Evolutionary conservation across 768 basidiomycete species (phyloP), one percentile per base, ranked within the genome.

Genomic region (Lactarius psammicola): DNA sequence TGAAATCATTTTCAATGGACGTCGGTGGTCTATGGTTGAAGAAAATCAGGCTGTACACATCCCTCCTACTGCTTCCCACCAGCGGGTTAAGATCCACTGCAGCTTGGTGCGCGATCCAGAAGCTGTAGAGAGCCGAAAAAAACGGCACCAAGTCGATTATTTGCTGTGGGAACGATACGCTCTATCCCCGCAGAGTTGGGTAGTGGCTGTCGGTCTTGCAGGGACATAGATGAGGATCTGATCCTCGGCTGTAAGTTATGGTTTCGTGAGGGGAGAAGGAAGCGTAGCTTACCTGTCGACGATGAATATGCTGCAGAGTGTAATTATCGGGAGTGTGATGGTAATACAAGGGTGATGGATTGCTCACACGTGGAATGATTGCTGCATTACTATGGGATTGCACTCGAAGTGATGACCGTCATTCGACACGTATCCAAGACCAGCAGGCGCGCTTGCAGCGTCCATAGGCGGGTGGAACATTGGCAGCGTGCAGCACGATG

Each of bases 361-460:
- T 1, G 79, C 84, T 65, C 70, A 85, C 83, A n/a, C n/a, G n/a
- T n/a, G n/a, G n/a, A n/a, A n/a, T n/a, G n/a, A n/a, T n/a, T n/a
- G n/a, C n/a, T n/a, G 81, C 73, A 82, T 74, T 6, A 81, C 75
- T 0, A 76, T 77, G 2, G 86, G 85, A 68, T 87, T 76, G 74
- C 85, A 87, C 1, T 71, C 28, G 62, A 84, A 87, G 15, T 76
- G 70, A 71, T 87, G 86, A 0, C 86, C 85, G 59, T 86, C 85
- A 31, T 75, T 76, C 2, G 85, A 86, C 34, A 84, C 66, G 66
- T 87, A 81, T 8, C 84, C 80, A 4, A 75, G 18, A n/a, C n/a
- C n/a, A 2, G 75, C 78, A 4, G 70, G 65, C 4, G 73, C 68
- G 8, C 73, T 66, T 26, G 71, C 74, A 4, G 74, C 71, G 13